Conservation (phyloP, 2,329 filamentous ascomycete genomes). For the Pseudogymnoascus destructans region DNA sequence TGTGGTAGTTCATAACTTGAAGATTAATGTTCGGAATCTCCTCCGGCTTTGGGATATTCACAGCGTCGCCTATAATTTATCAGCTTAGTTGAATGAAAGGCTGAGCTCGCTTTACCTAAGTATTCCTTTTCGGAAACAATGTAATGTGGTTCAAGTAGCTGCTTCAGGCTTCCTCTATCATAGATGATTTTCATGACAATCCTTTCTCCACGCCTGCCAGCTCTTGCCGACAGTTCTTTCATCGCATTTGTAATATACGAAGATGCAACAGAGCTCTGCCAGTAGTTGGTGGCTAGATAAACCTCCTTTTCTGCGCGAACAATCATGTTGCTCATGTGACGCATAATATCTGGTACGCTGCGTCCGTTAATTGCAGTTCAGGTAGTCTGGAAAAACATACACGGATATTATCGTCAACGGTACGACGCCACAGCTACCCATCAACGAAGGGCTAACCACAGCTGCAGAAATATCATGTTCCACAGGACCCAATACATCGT, state of each 20-base stretch:
- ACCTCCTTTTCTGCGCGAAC: conserved; percentile 60
- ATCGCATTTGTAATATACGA: conserved; percentile 55
- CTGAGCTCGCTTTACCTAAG: conserved; percentile 28
- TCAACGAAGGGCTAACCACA: conserved; percentile 44
- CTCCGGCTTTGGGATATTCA: conserved; percentile 46
- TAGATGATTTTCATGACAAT: conserved; percentile 64
- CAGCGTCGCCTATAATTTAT: conserved; percentile 25
- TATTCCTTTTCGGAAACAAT: conserved; percentile 45
- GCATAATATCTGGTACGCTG: conserved; percentile 52
- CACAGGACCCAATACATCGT: conserved; percentile 20
- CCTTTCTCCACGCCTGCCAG: conserved; percentile 40
- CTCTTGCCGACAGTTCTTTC: conserved; percentile 53
- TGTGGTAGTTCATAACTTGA: conserved; percentile 61
- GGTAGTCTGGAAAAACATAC: conserved; percentile 19
- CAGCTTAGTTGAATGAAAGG: background rate
- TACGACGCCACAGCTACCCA: conserved; percentile 48
- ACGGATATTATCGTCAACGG: conserved; percentile 58
- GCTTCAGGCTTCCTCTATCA: conserved; percentile 53
- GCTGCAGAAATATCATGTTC: conserved; percentile 26
- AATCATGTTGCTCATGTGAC: conserved; percentile 67
- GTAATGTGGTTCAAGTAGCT: conserved; percentile 53
- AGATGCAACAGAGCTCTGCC: conserved; percentile 57
- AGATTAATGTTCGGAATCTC: conserved; percentile 62
- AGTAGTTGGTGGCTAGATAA: conserved; percentile 63
- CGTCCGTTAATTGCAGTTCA: background rate